Conservation (phyloP, 139 green algal genomes). For the Picochlorum sp. region DNA sequence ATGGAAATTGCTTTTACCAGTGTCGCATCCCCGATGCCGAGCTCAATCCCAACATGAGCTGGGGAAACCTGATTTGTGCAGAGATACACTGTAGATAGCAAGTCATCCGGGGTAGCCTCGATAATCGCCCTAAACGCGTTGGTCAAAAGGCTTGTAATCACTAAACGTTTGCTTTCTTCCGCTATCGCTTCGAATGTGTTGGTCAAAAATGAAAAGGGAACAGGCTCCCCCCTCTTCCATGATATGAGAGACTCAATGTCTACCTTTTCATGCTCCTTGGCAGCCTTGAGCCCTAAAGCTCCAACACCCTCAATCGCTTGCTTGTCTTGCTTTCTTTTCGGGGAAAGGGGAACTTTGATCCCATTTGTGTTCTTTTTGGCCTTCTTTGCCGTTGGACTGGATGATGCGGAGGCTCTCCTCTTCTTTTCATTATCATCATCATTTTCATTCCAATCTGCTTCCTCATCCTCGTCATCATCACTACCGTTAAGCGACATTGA, state of each 20-base stretch:
- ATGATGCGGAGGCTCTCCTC: neutral
- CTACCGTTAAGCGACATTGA: too few species aligned
- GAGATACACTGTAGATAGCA: conserved; percentile 87
- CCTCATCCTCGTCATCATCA: too few species aligned
- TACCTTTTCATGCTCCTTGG: conserved; percentile 30
- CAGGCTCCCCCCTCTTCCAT: conserved; percentile 53
- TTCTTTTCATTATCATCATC: neutral
- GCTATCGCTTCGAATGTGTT: conserved; percentile 66
- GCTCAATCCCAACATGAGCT: conserved; percentile 83
- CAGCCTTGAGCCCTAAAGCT: conserved; percentile 46
- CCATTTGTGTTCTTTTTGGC: neutral
- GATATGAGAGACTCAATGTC: conserved; percentile 37
- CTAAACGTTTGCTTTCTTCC: conserved; percentile 39
- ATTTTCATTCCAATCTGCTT: too few species aligned
- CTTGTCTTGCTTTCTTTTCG: neutral
- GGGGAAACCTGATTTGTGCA: conserved; percentile 83
- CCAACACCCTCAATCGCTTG: conserved; percentile 60
- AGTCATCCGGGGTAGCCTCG: conserved; percentile 59
- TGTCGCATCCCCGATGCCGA: conserved; percentile 89
- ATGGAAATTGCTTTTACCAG: conserved; percentile 83
- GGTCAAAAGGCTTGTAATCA: conserved; percentile 60
- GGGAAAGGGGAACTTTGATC: neutral
- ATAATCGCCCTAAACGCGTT: conserved; percentile 76
- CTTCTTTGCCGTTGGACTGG: neutral
- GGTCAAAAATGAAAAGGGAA: conserved; percentile 74